phyloP scores from a whole-genome alignment of 148 eudicot genomes.

The Oxyria digyna region DNA sequence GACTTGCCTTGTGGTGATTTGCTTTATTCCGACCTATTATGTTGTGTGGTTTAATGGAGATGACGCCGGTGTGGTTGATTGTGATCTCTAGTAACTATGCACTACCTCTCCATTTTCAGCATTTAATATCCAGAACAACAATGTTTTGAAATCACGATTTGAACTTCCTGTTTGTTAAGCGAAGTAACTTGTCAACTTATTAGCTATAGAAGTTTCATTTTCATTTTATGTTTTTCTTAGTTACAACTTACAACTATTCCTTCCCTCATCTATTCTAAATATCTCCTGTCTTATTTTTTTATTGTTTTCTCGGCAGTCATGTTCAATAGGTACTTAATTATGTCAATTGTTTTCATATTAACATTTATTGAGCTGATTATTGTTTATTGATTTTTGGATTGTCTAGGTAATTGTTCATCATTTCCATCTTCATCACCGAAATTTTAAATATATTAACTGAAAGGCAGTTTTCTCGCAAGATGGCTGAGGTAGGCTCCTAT shows the following conservation, averaged over 20 bases:
- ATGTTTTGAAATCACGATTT: background rate
- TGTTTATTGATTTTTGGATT: background rate
- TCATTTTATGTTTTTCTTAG: background rate
- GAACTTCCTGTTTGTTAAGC: background rate
- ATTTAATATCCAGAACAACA: background rate
- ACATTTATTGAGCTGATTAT: background rate
- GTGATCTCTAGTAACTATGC: background rate
- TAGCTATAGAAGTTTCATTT: background rate
- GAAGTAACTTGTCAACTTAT: background rate
- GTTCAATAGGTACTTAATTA: background rate
- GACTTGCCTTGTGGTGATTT: background rate
- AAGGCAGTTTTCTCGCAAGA: background rate
- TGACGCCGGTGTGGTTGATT: background rate
- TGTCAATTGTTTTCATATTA: background rate
- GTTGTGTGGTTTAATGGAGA: background rate
- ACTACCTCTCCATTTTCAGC: background rate
- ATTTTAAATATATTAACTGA: background rate
- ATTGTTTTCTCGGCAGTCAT: background rate
- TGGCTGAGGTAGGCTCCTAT: conserved; percentile 5
- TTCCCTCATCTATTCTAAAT: background rate
- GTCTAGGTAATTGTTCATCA: background rate
- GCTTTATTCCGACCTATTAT: background rate
- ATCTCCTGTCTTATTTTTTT: background rate
- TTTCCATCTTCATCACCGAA: background rate
- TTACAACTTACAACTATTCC: background rate